Percentiles rank a stretch among this genome's conserved stretches.
Conservation (phyloP, 108 stramenopile genomes). For the Nitzschia palea region DNA sequence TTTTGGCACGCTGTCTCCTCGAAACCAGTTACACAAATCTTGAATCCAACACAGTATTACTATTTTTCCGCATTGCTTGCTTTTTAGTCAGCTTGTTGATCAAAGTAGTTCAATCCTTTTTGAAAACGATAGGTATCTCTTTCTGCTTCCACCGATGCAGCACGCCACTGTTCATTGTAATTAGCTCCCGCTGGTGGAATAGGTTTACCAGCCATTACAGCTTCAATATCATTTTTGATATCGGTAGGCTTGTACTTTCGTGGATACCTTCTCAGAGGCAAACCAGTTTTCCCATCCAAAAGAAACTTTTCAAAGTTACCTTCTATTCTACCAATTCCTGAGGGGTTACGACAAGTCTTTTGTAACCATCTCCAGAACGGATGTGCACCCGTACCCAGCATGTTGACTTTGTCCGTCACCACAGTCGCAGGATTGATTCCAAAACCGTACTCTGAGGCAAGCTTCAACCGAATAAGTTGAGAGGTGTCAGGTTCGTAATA, state of each 20-base stretch:
- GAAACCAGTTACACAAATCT: too few species aligned
- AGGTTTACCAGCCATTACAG: constrained; percentile 49
- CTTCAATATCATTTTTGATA: constrained; percentile 80
- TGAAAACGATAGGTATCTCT: constrained; percentile 85
- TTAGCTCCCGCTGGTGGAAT: constrained; percentile 81
- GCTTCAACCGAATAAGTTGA: constrained; percentile 76
- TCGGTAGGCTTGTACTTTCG: constrained; percentile 79
- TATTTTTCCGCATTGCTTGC: background rate
- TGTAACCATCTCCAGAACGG: constrained; percentile 91
- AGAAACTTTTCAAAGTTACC: constrained; percentile 92
- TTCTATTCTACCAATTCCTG: constrained; percentile 82
- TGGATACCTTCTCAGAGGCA: constrained; percentile 81
- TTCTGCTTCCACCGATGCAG: constrained; percentile 77
- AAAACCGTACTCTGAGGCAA: constrained; percentile 88
- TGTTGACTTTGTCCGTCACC: constrained; percentile 82
- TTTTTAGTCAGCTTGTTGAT: constrained; percentile 44
- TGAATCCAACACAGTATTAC: background rate
- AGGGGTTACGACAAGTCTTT: constrained; percentile 78
- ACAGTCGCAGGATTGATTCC: constrained; percentile 77
- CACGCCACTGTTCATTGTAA: constrained; percentile 81
- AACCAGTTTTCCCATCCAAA: constrained; percentile 76
- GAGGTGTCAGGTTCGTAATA: constrained; percentile 93
- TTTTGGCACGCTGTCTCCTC: too few species aligned
- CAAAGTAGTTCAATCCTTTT: constrained; percentile 88
- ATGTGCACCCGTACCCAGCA: constrained; percentile 76